Evolutionary conservation across 2,329 filamentous ascomycete species (phyloP).

Genomic region (Sarocladium oryzae): DNA sequence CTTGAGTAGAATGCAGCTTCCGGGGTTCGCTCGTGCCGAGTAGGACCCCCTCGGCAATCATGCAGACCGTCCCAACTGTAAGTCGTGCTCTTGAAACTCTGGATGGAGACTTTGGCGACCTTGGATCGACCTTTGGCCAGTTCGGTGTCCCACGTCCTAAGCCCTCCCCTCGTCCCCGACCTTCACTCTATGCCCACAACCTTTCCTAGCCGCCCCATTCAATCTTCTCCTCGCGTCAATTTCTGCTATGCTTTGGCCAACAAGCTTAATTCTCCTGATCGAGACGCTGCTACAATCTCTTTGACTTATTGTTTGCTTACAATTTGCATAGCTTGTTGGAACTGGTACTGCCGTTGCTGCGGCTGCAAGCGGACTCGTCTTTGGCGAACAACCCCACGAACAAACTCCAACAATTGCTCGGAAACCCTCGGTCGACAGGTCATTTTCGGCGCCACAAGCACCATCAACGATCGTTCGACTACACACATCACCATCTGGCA

Average conservation of each 20-base stretch:
- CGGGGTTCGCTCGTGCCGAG: slow-evolving; percentile 30
- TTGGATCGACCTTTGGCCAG: not conserved
- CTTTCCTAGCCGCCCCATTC: not conserved
- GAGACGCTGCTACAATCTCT: not conserved
- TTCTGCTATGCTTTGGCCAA: not conserved
- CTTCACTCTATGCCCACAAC: slow-evolving; percentile 2
- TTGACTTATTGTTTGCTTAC: slow-evolving; percentile 5
- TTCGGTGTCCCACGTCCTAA: not conserved
- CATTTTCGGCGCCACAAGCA: slow-evolving; percentile 4
- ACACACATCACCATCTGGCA: slow-evolving; percentile 12
- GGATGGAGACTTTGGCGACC: not conserved
- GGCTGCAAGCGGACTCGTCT: slow-evolving; percentile 51
- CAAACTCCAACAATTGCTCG: slow-evolving; percentile 24
- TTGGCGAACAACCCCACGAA: slow-evolving; percentile 45
- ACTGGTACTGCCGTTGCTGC: slow-evolving; percentile 56
- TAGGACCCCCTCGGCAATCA: slow-evolving; percentile 36
- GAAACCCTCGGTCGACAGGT: slow-evolving; percentile 11
- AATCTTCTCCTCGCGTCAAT: not conserved
- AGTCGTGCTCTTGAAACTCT: slow-evolving; percentile 20
- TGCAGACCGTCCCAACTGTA: slow-evolving; percentile 49
- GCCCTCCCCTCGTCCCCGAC: slow-evolving; percentile 6
- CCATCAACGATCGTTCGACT: not conserved
- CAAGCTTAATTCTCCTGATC: not conserved
- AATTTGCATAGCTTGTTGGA: slow-evolving; percentile 46
- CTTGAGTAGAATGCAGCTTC: slow-evolving; percentile 29